A percentile compares a stretch with the other conserved stretches of the same genome.
phyloP scores from a whole-genome alignment of 352 stramenopile species.

The Pythium diclinum region DNA sequence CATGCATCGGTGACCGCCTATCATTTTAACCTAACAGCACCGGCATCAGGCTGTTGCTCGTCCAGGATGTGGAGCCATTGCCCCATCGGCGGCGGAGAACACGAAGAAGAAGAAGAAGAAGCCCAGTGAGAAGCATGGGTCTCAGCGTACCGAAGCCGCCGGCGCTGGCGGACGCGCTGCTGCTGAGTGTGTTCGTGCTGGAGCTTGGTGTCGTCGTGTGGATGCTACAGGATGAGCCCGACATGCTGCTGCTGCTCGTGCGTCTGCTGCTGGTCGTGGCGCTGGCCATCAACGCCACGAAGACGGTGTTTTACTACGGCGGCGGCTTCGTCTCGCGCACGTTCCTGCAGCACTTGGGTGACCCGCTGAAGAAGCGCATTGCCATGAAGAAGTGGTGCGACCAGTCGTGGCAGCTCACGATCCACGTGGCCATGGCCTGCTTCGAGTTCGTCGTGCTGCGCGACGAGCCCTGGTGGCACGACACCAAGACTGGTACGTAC shows the following conservation, averaged over 20 bases:
- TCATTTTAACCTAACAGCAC: no score
- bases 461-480: conserved; percentile 85
- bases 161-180: conserved; percentile 56
- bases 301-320: conserved; percentile 54
- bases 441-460: conserved; percentile 80
- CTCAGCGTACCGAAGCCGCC: conserved; percentile 68
- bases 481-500: conserved; percentile 74
- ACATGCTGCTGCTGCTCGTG: conserved; percentile 63
- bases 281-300: conserved; percentile 67
- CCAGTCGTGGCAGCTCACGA: conserved; percentile 85
- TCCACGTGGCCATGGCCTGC: conserved; percentile 82
- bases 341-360: conserved; percentile 73
- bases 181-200: conserved; percentile 52
- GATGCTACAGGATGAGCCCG: conserved; percentile 62
- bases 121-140: conserved; percentile 33
- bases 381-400: conserved; percentile 89
- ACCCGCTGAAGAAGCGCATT: conserved; percentile 77
- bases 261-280: conserved; percentile 60
- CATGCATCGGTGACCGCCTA: no score
- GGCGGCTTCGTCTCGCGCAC: conserved; percentile 75
- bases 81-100: conserved; percentile 16
- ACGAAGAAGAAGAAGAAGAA: conserved; percentile 12
- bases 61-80: conserved; percentile 1
- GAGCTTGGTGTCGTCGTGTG: conserved; percentile 61
- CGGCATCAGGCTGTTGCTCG: no score